Evolutionary conservation across 1,139 yeast species (phyloP), one percentile per base, ranked within the genome.

Genomic region (Zhuliangozyma parablackwelliae): DNA sequence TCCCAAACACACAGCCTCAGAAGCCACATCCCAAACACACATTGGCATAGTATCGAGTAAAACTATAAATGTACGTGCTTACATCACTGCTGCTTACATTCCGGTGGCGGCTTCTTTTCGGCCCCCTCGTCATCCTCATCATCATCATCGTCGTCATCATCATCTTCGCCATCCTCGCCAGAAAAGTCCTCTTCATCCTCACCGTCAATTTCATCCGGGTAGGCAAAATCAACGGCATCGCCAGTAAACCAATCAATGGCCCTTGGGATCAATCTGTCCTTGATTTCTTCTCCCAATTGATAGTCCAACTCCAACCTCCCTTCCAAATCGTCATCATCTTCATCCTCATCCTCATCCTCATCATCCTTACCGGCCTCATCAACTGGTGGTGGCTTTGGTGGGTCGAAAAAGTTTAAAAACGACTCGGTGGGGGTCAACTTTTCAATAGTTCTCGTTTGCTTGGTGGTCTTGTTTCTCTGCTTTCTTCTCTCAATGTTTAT

Each of bases 191-290:
- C 79, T 27, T 69, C 80, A 21, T 67, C 54, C 58, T 80, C 69
- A 10, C 60, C 73, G 27, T 66, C 75, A 33, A 61, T 61, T 33
- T 66, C 74, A 34, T 65, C 73, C 23, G 69, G 66, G 53, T 60
- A 72, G 28, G 70, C 79, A 47, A 63, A 74, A 37, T 74, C 78
- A 41, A 90, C 77, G n/a, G 98, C 98, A 49, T 85, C 89, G 36
- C 98, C 97, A 12, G 97, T 90, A 61, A 88, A 92, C 97, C 97
- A 92, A 63, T 90, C 97, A 53, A 92, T 78, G 39, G 97, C 97
- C 55, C 96, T 80, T 47, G 97, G 97, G 49, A 92, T 84, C 59
- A 92, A 77, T 62, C 94, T 83, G 61, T 94, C 97, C 70, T 94
- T 92, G 61, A 92, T 81, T 56, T 89, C 94, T 65, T 92, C 99